Evolutionary conservation across 805 yeast genomes (phyloP), one percentile per base, ranked within the genome.

Genomic region (Barnettozyma wickerhamii): DNA sequence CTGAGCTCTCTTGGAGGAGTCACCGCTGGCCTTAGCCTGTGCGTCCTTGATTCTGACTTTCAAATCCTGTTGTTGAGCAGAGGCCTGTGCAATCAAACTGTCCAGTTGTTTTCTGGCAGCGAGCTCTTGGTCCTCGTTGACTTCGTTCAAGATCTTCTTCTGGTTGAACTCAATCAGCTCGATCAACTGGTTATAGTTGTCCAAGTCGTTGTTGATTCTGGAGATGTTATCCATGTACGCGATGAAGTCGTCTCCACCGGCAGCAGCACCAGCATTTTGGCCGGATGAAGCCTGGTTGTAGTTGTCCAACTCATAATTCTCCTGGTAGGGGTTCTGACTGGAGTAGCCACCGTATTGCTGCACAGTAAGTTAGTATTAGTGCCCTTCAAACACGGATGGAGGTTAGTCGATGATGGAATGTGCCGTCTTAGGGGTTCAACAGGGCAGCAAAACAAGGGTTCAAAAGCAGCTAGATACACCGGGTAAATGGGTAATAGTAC

Each of bases 1-100:
- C 69, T 93, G 98, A 46, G 85, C 86, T 58, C 79, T 79, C 64
- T 87, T 88, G 55, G 93, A 85, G 34, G 77, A 68, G 67, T 89
- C 96, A 38, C 71, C 73, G 35, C 75, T 75, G 30, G 86, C 83
- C 38, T 72, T 71, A 47, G 80, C 74, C 64, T 87, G 95, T 39
- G 86, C 81, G 46, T 74, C 68, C 63, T 87, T 86, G 62, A 93
- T 82, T 57, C 87, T 75, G 46, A 71, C 64, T 65, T 87, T 90
- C 60, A 93, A 77, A 42, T 75, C 72, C 48, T 74, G 72, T 58
- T 91, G 95, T 54, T 88, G 72, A 39, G 85, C 76, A 33, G 85
- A 75, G 4, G 95, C 86, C 60, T 89, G 95, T 36, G 84, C 69
- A 38, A 81, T 81, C 43, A 86, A 71, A 45, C 77, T 70, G 58